Conservation (phyloP, 352 stramenopile species). For the Lagenidium giganteum region DNA sequence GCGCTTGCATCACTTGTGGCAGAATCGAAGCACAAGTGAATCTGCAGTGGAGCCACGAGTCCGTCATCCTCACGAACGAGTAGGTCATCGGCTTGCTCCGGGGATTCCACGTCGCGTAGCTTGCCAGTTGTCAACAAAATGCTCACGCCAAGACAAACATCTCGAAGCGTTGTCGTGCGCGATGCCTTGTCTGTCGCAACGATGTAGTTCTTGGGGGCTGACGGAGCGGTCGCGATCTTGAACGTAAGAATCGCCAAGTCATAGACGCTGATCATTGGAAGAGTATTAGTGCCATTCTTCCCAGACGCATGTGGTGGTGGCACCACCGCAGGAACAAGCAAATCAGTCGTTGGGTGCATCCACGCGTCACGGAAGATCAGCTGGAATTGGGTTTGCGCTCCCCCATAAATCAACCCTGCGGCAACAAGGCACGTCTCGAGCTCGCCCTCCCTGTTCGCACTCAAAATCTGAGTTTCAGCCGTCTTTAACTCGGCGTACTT, state of each 20-base stretch:
- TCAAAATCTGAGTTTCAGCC: conserved; percentile 79
- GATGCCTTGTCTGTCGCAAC: conserved; percentile 59
- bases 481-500: conserved; percentile 78
- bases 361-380: conserved; percentile 70
- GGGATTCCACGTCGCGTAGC: conserved; percentile 28
- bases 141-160: conserved; percentile 59
- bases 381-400: conserved; percentile 56
- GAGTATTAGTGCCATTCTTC: conserved; percentile 42
- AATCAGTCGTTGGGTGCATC: conserved; percentile 44
- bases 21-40: conserved; percentile 76
- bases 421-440: conserved; percentile 75
- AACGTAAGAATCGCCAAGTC: conserved; percentile 62
- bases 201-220: conserved; percentile 52
- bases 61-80: conserved; percentile 52
- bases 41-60: conserved; percentile 35
- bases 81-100: conserved; percentile 47
- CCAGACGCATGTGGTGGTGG: conserved; percentile 29
- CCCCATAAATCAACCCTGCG: conserved; percentile 72
- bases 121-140: conserved; percentile 44
- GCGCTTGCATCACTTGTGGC: conserved; percentile 20
- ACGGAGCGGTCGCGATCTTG: conserved; percentile 24
- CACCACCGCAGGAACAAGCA: conserved; percentile 67
- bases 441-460: conserved; percentile 45
- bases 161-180: conserved; percentile 42
- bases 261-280: conserved; percentile 84